Evolutionary conservation across 2,329 filamentous ascomycete genomes (phyloP).

Genomic region (Laburnicola sp.): DNA sequence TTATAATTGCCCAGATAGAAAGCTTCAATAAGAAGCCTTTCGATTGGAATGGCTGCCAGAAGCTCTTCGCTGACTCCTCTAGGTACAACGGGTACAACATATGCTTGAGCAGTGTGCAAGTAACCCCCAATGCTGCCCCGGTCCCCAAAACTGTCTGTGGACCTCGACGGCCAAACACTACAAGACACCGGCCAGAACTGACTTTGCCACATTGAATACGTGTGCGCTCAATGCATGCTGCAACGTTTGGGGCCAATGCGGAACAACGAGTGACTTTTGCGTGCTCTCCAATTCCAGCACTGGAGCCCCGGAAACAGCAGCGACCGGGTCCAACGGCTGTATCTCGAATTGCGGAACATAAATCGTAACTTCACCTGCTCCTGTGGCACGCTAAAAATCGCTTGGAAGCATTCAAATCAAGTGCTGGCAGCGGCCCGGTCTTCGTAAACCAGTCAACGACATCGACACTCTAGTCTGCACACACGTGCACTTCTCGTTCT

Average conservation of each 20-base stretch:
- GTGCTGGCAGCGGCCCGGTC: background rate
- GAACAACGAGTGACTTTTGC: slow-evolving; percentile 17
- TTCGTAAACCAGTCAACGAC: background rate
- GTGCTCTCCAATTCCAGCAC: slow-evolving; percentile 11
- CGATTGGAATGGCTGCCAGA: slow-evolving; percentile 21
- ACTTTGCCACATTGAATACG: slow-evolving; percentile 20
- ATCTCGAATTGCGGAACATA: slow-evolving; percentile 10
- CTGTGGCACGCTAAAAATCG: background rate
- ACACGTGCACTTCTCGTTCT: background rate
- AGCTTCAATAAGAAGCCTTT: slow-evolving; percentile 20
- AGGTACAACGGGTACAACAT: slow-evolving; percentile 7
- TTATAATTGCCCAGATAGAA: too few relatives aligned
- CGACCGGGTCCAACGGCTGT: slow-evolving; percentile 15
- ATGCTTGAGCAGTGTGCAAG: slow-evolving; percentile 1
- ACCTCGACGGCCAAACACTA: background rate
- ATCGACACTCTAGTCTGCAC: background rate
- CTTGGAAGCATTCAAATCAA: background rate
- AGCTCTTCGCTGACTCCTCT: slow-evolving; percentile 6
- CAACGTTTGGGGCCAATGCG: slow-evolving; percentile 21
- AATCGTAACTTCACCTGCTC: background rate
- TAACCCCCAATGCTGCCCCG: slow-evolving; percentile 16
- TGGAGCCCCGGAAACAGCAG: slow-evolving; percentile 12
- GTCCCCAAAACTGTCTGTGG: slow-evolving; percentile 16
- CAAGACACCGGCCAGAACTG: slow-evolving; percentile 35
- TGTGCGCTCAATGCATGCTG: slow-evolving; percentile 19